A percentile compares a stretch with the other conserved stretches of the same genome.
Evolutionary conservation across 352 stramenopile genomes (phyloP).

Genomic region (Globisporangium ultimum): DNA sequence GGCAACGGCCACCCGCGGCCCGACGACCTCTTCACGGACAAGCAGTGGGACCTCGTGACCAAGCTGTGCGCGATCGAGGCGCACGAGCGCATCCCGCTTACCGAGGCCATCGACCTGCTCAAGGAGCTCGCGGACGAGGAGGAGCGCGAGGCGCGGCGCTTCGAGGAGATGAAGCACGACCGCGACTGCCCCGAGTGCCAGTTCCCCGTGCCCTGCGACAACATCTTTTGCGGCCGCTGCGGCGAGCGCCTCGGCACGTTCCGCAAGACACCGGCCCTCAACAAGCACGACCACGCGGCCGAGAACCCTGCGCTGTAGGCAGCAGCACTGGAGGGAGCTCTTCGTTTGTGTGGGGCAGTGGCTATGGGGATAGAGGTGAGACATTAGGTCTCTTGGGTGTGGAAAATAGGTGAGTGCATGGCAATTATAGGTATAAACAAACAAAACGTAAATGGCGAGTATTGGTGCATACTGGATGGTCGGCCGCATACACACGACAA

Average conservation of each 20-base stretch:
- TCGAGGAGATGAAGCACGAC: conserved; percentile 14
- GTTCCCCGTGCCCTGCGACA: conserved; percentile 15
- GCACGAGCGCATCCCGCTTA: conserved; percentile 8
- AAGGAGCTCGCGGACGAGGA: conserved; percentile 12
- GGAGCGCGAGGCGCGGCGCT: conserved; percentile 11
- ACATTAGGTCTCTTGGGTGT: too few relatives aligned
- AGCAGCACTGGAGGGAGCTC: not conserved
- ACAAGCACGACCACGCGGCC: not conserved
- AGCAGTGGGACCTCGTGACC: conserved; percentile 13
- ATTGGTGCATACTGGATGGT: too few relatives aligned
- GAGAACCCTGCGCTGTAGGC: not conserved
- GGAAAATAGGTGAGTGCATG: too few relatives aligned
- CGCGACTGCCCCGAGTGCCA: conserved; percentile 13
- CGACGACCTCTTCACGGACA: conserved; percentile 9
- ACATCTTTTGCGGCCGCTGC: conserved; percentile 14
- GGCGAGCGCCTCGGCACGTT: conserved; percentile 14
- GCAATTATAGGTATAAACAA: too few relatives aligned
- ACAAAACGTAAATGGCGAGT: too few relatives aligned
- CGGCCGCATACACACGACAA: too few relatives aligned
- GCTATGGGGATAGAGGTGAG: too few relatives aligned
- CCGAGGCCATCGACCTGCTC: conserved; percentile 8
- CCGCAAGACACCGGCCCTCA: not conserved
- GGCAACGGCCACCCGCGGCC: conserved; percentile 11
- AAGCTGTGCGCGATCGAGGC: conserved; percentile 6
- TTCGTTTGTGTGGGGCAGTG: too few relatives aligned